Evolutionary conservation across 1,284 basidiomycete species (phyloP).

Genomic region (Gomphus bonarii): DNA sequence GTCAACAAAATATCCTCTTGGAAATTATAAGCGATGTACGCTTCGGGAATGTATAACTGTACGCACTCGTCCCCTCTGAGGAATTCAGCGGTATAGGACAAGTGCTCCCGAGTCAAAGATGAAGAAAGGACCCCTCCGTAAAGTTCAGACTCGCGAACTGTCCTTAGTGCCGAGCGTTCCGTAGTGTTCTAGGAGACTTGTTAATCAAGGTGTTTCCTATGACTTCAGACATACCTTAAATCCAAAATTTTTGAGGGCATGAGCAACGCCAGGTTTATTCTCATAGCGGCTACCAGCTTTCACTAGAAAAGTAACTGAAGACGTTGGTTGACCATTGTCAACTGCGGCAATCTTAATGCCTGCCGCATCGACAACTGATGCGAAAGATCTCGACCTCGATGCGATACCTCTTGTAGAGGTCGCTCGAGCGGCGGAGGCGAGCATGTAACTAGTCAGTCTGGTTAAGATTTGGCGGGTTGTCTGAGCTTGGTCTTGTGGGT

Average conservation of each 20-base stretch:
- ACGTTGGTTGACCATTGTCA: constrained; percentile 73
- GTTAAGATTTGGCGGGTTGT: background rate
- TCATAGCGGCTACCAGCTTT: constrained; percentile 88
- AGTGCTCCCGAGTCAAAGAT: constrained; percentile 81
- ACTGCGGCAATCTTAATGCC: constrained; percentile 80
- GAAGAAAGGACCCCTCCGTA: constrained; percentile 90
- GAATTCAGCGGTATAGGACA: constrained; percentile 91
- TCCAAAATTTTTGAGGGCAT: constrained; percentile 91
- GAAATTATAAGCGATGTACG: constrained; percentile 7
- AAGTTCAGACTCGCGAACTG: constrained; percentile 87
- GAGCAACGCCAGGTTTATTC: constrained; percentile 77
- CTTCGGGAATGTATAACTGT: background rate
- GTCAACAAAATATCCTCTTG: constrained; percentile 78
- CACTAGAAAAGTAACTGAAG: constrained; percentile 80
- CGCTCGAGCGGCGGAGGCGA: constrained; percentile 7
- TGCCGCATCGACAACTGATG: constrained; percentile 67
- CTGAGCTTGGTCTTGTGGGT: background rate
- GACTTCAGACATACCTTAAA: constrained; percentile 67
- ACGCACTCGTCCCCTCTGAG: constrained; percentile 94
- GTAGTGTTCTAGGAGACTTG: constrained; percentile 52
- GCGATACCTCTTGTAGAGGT: constrained; percentile 39
- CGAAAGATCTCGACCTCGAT: constrained; percentile 59
- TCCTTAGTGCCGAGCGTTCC: constrained; percentile 82
- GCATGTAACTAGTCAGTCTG: constrained; percentile 1
- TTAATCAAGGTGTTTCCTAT: background rate